Base-by-base conservation (phyloP, 2,329 filamentous ascomycete genomes). In the Aspergillus neoniger region DNA sequence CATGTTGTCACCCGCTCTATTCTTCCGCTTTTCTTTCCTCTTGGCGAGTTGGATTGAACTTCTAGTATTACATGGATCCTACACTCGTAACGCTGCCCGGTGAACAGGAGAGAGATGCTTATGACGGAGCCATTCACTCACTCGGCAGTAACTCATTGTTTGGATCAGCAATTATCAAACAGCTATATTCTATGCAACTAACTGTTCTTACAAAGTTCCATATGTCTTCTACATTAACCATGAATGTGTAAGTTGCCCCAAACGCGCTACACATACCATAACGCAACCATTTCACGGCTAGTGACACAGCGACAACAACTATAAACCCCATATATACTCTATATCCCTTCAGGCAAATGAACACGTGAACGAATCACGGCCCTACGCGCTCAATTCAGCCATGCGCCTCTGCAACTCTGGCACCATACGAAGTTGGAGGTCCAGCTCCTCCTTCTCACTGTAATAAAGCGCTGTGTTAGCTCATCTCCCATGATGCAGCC, bases 401-500 rank as follows among this genome's bases (percentile, higher is more conserved):
- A 98, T 88, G 58, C 95, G 84, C 74, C 89, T 88, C 83, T 97
- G 89, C 65, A 96, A 85, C 71, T 96, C 94, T 0, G 92, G 92
- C 8, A 98, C 90, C 64, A 92, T 89, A 61, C 95, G 83, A 55
- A 99, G 79, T 74, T 91, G 85, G 53, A 96, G 81, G 61, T 98
- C 94, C 47, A 98, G 82, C 66, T 98, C 94, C 73, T 99, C 95
- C 77, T 91, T 96, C 82, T 98, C 95, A 77, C 83, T 86, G 55
- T 64, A 8, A 38, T 14, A 10, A 10, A 17, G 5, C 36, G 10
- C 19, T 36, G 49, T 12, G 25, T 47, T 9, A 54, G 43, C 59
- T 28, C 25, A 28, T n/a, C 10, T 32, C 5, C 19, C 6, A 23
- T 39, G 32, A n/a, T 17, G 3, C 5, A 14, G 21, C 25, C 21